Evolutionary conservation across 345 rosid species (phyloP).

Genomic region (Moringa oleifera): DNA sequence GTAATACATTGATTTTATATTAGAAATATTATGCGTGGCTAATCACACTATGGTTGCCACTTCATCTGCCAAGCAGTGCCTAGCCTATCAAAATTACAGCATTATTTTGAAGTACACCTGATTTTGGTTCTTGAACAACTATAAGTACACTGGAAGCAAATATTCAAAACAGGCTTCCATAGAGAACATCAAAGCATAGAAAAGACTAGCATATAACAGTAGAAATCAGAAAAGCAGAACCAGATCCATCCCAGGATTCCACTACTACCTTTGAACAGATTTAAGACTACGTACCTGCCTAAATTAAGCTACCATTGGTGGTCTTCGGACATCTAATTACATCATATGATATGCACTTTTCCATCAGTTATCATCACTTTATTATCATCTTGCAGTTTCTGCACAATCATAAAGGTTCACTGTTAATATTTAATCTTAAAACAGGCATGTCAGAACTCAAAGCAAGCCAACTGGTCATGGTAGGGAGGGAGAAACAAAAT

Average conservation of each 20-base stretch:
- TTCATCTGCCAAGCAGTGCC: too few species aligned
- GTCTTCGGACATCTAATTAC: slow-evolving; percentile 12
- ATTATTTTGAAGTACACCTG: too few species aligned
- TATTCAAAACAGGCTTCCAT: too few species aligned
- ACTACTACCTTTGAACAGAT: too few species aligned
- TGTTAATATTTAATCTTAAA: slow-evolving; percentile 2
- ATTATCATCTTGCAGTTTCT: slow-evolving; percentile 92
- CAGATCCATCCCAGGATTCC: background rate
- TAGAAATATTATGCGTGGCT: too few species aligned
- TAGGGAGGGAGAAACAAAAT: background rate
- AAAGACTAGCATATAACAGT: too few species aligned
- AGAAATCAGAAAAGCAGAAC: background rate
- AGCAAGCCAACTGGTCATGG: slow-evolving; percentile 1
- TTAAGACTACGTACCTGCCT: background rate
- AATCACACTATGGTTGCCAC: too few species aligned
- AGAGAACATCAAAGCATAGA: background rate
- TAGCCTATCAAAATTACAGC: too few species aligned
- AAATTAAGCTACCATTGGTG: background rate
- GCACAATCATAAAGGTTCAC: slow-evolving; percentile 17
- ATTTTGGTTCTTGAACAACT: too few species aligned
- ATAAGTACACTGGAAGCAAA: too few species aligned
- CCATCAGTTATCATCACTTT: slow-evolving; percentile 83
- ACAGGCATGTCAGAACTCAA: slow-evolving; percentile 5
- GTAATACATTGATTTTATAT: too few species aligned
- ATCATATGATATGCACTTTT: slow-evolving; percentile 63